These are phyloP conservation scores for Curvularia eragrostidis DNA, from an alignment of 2,329 filamentous ascomycete species.

Conservation along the genomic window DNA sequence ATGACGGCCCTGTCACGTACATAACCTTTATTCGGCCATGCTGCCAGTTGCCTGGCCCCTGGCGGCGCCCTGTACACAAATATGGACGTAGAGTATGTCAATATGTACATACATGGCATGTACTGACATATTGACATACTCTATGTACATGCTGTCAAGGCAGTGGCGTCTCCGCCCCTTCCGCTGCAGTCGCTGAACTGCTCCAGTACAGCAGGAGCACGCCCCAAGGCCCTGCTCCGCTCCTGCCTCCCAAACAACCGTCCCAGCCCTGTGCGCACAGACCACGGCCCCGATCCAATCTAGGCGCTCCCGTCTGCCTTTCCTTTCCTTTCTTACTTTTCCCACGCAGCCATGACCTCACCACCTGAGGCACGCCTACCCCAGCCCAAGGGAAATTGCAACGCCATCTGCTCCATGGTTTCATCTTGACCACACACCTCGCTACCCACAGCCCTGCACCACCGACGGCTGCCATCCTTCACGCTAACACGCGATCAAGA, in stretches of 20 bases:
- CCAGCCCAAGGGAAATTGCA: not conserved
- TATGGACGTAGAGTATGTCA: not conserved
- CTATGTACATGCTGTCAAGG: too few relatives aligned
- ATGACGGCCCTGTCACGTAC: slow-evolving; percentile 16
- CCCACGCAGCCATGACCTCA: not conserved
- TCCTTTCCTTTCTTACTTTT: slow-evolving; percentile 1
- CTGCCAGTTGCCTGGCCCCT: slow-evolving; percentile 1
- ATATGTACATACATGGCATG: too few relatives aligned
- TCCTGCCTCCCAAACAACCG: not conserved
- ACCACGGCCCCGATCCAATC: not conserved
- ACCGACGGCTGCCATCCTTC: slow-evolving; percentile 14
- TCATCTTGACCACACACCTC: slow-evolving; percentile 12
- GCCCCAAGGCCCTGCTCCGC: not conserved
- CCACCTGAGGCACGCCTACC: not conserved
- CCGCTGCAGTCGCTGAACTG: slow-evolving; percentile 5
- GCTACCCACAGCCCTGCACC: slow-evolving; percentile 26
- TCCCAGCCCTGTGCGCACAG: not conserved
- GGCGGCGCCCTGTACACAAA: not conserved
- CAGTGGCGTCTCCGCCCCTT: too few relatives aligned
- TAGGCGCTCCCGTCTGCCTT: not conserved
- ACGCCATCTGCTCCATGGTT: slow-evolving; percentile 6
- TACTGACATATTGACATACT: too few relatives aligned
- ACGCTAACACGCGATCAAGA: slow-evolving; percentile 14
- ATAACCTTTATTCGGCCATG: not conserved
- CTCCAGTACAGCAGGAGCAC: not conserved